Base-by-base conservation (phyloP, 495 filamentous ascomycete species). In the Annulohypoxylon maeteangense region DNA sequence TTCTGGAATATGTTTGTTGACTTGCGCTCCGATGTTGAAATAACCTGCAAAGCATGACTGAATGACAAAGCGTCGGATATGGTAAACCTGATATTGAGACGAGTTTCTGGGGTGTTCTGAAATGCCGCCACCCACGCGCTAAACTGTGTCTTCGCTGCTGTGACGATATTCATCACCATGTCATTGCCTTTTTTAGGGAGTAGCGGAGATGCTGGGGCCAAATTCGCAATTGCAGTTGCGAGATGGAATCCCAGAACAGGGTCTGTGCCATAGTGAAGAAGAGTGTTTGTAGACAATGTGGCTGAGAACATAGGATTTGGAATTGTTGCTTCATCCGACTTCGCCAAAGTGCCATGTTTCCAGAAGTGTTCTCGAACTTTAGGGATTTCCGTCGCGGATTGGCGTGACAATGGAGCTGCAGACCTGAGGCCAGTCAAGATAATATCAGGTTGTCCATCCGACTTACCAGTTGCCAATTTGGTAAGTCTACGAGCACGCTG, bases 41-140 rank as follows among this genome's bases (percentile, higher is more conserved):
- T 40, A 20, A 7, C 34, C 36, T 76, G 74, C 27, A 79, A 47
- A 7, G 59, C 55, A 23, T 79, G 51, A 4, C 62, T 55, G 10
- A 78, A 70, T 3, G 62, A 36, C 25, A 79, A 27, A 8, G 64
- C 70, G n/a, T 78, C 75, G 0, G 73, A 72, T 12, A 71, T 63
- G 6, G 68, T 45, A 47, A 74, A 78, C 4, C 76, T 67, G 1
- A 73, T 34, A 6, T 36, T 70, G 0, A 74, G 31, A 16, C 22
- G 20, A 3, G 14, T 14, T 16, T 66, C 44, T 14, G 42, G 18
- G 3, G 65, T 57, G 2, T 66, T 51, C n/a, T 62, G 57, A 62
- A 82, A 80, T 0, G 81, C 76, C 16, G 62, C 38, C 1, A 66
- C 70, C 81, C 81, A 82, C 14, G 69, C 67, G 11, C 44, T n/a